These are phyloP conservation scores for Phialophora chinensis DNA, from an alignment of 2,329 filamentous ascomycete genomes.

Conservation along the genomic window DNA sequence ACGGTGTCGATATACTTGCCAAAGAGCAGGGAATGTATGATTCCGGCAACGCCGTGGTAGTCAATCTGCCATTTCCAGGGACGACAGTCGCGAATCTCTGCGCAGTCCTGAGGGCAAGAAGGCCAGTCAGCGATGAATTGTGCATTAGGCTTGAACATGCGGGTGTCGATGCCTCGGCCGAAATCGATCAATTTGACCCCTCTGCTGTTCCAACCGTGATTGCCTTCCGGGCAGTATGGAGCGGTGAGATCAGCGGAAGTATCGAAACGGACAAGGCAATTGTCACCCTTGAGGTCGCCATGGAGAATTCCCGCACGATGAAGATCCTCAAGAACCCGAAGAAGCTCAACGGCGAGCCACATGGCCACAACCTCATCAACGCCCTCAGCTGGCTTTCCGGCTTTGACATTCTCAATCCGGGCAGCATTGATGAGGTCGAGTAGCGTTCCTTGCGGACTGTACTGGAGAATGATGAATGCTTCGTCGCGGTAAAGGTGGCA, in stretches of 20 bases:
- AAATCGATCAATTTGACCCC: slow-evolving; percentile 93
- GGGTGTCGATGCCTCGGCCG: slow-evolving; percentile 92
- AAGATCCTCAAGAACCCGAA: slow-evolving; percentile 86
- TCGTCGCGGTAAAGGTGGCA: slow-evolving; percentile 92
- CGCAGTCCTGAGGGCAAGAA: slow-evolving; percentile 83
- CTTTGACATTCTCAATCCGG: slow-evolving; percentile 66
- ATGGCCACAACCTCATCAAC: slow-evolving; percentile 93
- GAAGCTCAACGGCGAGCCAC: slow-evolving; percentile 92
- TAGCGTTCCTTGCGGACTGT: slow-evolving; percentile 85
- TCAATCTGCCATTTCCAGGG: slow-evolving; percentile 99
- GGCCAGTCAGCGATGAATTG: slow-evolving; percentile 97
- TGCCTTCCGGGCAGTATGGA: slow-evolving; percentile 75
- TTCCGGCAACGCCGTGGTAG: slow-evolving; percentile 89
- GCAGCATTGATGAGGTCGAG: slow-evolving; percentile 94
- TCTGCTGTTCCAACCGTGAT: slow-evolving; percentile 77
- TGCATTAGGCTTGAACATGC: slow-evolving; percentile 74
- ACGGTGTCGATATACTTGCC: slow-evolving; percentile 91
- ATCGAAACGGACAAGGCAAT: slow-evolving; percentile 81
- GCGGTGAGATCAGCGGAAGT: slow-evolving; percentile 54
- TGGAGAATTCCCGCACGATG: slow-evolving; percentile 82
- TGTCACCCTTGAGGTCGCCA: slow-evolving; percentile 94
- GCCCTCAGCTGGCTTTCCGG: slow-evolving; percentile 48
- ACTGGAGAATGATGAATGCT: slow-evolving; percentile 86
- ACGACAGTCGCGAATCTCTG: slow-evolving; percentile 90
- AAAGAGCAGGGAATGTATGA: slow-evolving; percentile 86